Base-by-base conservation (phyloP, 495 filamentous ascomycete species). In the Hypoxylon crocopeplum region DNA sequence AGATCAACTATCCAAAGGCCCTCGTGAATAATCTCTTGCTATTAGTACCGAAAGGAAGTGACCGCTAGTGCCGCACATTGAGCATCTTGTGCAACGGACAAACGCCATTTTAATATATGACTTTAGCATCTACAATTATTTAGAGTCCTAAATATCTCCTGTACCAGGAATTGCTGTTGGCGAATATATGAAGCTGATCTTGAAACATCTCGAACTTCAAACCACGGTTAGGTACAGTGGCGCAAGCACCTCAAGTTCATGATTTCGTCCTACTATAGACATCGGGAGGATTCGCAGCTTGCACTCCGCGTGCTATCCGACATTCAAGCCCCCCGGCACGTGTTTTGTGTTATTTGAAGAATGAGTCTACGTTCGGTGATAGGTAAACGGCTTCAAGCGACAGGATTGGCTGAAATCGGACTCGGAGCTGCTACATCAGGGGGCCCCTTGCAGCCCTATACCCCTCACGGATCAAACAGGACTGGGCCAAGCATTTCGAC, bases 1-100 rank as follows among this genome's bases (percentile, higher is more conserved):
- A 54, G 48, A 17, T 51, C 48, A 39, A 44, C 48, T 59, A 59
- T 37, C 34, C 22, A 7, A 21, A 49, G 21, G 12, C 47, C 27
- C 20, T 19, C 10, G 21, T 22, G 13, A 46, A 46, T n/a, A 21
- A 34, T 36, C 24, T 30, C 8, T 3, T 25, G n/a, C n/a, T 10
- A 6, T 15, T 5, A 50, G 69, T 85, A 24, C 86, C 87, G 53
- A 83, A 82, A 68, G 66, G 34, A 16, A 29, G 32, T 19, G 34
- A 24, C 40, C 33, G 16, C 10, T 2, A 3, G 7, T 6, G 29
- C 22, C 5, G 15, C 1, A 19, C 16, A 48, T 48, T 5, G 16
- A 12, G 19, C 0, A 38, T 7, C 16, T 36, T 12, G 19, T 1
- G 15, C 15, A 12, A 47, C 17, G 19, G n/a, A 38, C 16, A 38